These are phyloP conservation scores for Trichothecium roseum DNA, from an alignment of 2,329 filamentous ascomycete genomes.

Conservation along the genomic window DNA sequence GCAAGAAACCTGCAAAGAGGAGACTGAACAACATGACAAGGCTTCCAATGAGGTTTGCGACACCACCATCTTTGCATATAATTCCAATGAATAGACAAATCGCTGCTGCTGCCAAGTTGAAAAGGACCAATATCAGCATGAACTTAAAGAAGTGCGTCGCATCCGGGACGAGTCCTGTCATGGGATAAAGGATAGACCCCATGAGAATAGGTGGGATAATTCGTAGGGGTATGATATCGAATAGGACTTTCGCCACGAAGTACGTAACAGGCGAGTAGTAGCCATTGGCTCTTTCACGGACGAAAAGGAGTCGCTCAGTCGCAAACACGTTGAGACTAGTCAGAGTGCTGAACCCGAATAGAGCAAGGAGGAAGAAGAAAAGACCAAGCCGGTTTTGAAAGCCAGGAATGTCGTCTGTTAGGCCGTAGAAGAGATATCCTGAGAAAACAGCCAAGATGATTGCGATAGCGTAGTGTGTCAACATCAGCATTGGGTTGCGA, in stretches of 20 bases:
- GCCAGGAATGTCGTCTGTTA: constrained; percentile 91
- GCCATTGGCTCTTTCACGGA: constrained; percentile 88
- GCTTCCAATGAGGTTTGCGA: constrained; percentile 88
- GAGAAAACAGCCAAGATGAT: constrained; percentile 90
- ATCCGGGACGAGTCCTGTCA: constrained; percentile 85
- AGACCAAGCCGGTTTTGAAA: constrained; percentile 96
- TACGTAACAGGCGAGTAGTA: constrained; percentile 94
- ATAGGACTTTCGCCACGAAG: constrained; percentile 93
- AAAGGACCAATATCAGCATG: constrained; percentile 81
- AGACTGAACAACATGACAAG: constrained; percentile 96
- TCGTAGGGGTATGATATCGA: constrained; percentile 90
- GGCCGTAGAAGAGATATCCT: constrained; percentile 89
- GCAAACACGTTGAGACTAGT: constrained; percentile 92
- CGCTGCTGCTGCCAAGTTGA: constrained; percentile 87
- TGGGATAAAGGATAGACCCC: constrained; percentile 92
- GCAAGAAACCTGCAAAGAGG: constrained; percentile 83
- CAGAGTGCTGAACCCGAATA: constrained; percentile 94
- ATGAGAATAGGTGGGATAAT: constrained; percentile 92
- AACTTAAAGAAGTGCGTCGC: constrained; percentile 82
- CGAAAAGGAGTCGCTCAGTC: constrained; percentile 79
- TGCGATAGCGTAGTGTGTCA: constrained; percentile 95
- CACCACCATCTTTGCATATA: constrained; percentile 79
- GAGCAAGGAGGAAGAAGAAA: constrained; percentile 92
- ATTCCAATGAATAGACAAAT: constrained; percentile 97
- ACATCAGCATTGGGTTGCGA: constrained; percentile 94